Evolutionary conservation across 2,329 filamentous ascomycete species (phyloP), one percentile per base, ranked within the genome.

Genomic region (Aspergillus costaricaensis): DNA sequence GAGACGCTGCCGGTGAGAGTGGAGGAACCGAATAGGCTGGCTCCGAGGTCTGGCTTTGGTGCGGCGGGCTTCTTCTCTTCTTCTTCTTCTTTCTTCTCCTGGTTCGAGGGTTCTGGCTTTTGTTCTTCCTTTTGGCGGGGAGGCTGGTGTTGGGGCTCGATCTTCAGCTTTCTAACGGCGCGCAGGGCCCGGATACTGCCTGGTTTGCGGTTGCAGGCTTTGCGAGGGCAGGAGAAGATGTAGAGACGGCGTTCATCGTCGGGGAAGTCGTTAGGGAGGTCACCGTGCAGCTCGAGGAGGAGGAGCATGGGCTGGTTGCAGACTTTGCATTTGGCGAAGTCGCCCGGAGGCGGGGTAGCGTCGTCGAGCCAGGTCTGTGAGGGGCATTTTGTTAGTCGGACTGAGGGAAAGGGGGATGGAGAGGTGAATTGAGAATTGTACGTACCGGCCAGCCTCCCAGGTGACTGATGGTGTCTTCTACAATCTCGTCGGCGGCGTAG

Each of bases 171-270:
- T 74, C 87, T 85, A 17, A 91, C 82, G 3, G 88, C 90, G 61
- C 94, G 83, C 43, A 96, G 72, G 0, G 84, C 90, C 27, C 93
- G 85, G 59, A 97, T 84, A 73, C 90, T 94, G 1, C 95, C 95
- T 19, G 88, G 84, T 70, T 92, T 94, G 64, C 93, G 85, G 69
- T 91, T 86, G 73, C 95, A 99, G 10, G 86, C 81, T 74, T 91
- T 91, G 66, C 86, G 84, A 61, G 87, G 85, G 76, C 95, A 99
- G 17, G 86, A 86, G 75, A 96, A 92, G 12, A 99, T 82, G 72
- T 97, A 98, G 17, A 99, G 75, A 63, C 94, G 86, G 67, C 95
- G 85, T 71, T 97, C 92, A 76, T 98, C 91, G 58, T 88, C 87
- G 1, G 92, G 90, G 71, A 96, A 97, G 52, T 87, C 84, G 58